Conservation (phyloP, 306 rosid species). For the Coriaria nepalensis region DNA sequence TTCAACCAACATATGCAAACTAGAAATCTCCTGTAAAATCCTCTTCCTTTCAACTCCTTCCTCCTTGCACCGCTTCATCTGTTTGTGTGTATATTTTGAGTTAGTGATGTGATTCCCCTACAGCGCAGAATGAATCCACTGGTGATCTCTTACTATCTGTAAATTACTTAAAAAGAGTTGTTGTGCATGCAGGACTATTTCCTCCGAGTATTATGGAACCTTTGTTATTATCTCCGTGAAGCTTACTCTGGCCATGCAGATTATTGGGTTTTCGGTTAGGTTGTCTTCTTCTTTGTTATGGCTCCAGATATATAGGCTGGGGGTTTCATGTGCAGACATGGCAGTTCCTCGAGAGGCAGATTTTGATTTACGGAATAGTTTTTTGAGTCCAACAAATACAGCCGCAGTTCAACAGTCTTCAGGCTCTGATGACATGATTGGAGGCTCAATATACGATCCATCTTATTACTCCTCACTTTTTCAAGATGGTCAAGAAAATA, state of each 20-base stretch:
- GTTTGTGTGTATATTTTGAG: no score
- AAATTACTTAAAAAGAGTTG: constrained; percentile 7
- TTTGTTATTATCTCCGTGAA: constrained; percentile 59
- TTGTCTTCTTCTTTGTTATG: constrained; percentile 65
- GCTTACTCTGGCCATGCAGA: constrained; percentile 75
- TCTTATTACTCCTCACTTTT: constrained; percentile 67
- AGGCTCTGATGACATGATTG: constrained; percentile 65
- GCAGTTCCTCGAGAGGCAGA: constrained; percentile 44
- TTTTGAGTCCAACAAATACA: constrained; percentile 69
- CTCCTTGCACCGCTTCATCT: no score
- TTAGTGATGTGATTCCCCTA: no score
- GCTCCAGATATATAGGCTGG: constrained; percentile 96
- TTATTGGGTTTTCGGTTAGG: constrained; percentile 57
- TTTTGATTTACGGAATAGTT: constrained; percentile 62
- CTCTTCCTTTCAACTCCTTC: no score
- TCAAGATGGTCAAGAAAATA: constrained; percentile 62
- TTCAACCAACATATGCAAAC: no score
- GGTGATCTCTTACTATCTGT: neutral
- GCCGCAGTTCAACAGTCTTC: constrained; percentile 52
- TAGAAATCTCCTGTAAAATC: no score
- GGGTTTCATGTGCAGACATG: constrained; percentile 50
- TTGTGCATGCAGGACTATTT: constrained; percentile 56
- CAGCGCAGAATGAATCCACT: neutral
- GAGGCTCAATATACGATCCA: constrained; percentile 89
- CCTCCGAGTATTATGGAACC: constrained; percentile 29